Evolutionary conservation across 1,284 basidiomycete genomes (phyloP).

Genomic region (Ganoderma boninense): DNA sequence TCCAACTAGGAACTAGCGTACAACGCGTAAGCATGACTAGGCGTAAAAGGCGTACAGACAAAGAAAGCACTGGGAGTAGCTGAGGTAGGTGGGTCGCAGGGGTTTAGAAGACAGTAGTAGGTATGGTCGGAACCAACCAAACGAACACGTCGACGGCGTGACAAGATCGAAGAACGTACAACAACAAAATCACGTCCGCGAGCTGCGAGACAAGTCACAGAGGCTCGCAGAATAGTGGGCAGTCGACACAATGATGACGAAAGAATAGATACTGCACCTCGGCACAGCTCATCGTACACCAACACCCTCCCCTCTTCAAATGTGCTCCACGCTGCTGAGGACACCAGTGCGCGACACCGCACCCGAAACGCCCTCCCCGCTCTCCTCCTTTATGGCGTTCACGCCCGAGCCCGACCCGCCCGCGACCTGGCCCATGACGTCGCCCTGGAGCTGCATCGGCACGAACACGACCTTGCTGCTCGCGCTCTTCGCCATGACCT

Average conservation of each 20-base stretch:
- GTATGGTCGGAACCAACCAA: background rate
- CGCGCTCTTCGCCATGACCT: constrained; percentile 76
- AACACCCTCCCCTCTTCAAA: constrained; percentile 28
- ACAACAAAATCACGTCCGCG: background rate
- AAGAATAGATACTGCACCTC: background rate
- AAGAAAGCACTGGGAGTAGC: background rate
- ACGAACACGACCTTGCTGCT: constrained; percentile 93
- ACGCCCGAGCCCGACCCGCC: constrained; percentile 46
- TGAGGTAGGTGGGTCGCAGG: background rate
- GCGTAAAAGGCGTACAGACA: background rate
- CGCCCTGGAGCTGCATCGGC: constrained; percentile 89
- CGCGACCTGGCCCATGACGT: constrained; percentile 63
- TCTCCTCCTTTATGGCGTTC: constrained; percentile 47
- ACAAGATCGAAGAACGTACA: background rate
- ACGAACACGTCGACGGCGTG: background rate
- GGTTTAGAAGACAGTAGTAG: background rate
- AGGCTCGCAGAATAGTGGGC: background rate
- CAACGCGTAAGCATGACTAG: background rate
- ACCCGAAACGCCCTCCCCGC: constrained; percentile 50
- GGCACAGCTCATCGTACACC: background rate
- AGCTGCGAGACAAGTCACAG: background rate
- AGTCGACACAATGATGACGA: background rate
- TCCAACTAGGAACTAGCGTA: constrained; percentile 10
- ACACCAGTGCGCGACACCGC: constrained; percentile 59
- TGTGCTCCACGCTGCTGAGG: constrained; percentile 55